Evolutionary conservation across 1,284 basidiomycete species (phyloP), one percentile per base, ranked within the genome.

Genomic region (Boletus semigastroideus): DNA sequence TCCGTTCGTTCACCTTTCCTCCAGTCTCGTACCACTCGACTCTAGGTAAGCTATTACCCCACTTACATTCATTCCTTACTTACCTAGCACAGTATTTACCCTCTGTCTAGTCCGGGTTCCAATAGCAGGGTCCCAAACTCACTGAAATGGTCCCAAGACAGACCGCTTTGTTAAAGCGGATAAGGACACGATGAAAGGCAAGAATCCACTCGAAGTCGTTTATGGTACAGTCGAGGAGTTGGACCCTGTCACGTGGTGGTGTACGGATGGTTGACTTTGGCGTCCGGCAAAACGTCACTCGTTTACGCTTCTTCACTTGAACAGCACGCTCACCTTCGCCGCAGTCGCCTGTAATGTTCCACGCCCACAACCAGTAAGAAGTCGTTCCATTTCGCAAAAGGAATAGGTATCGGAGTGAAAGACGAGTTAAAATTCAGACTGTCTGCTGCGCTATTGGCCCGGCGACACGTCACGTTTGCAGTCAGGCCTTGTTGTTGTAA

Each of bases 401-500:
- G 49, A 31, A 57, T n/a, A 9, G 54, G 39, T 20, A 56, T 39
- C 4, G 54, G 7, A 12, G 41, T 5, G 20, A 33, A 57, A 5
- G 47, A 28, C 3, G 56, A 48, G 20, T 13, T 20, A n/a, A 40
- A 3, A 33, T 46, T 40, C 16, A 49, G 5, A 14, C 14, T 19
- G 4, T 7, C 30, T 38, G 33, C 17, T 12, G 47, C 31, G 17
- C 10, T 10, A 20, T 34, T 33, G 20, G 33, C 8, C 17, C 2
- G 42, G 1, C 28, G 14, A 37, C 58, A 61, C 3, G 31, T 36
- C 42, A 60, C 51, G 3, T 53, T 31, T 19, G 57, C 59, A 19
- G 53, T 59, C 3, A 60, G 39, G 7, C 59, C 59, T 33, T 62
- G 59, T 39, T 59, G 59, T 12, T 13, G 33, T 10, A 60, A 28